A percentile compares a stretch with the other conserved stretches of the same genome.
Evolutionary conservation across 2,329 filamentous ascomycete genomes (phyloP).

Genomic region (Neopestalotiopsis rosae): DNA sequence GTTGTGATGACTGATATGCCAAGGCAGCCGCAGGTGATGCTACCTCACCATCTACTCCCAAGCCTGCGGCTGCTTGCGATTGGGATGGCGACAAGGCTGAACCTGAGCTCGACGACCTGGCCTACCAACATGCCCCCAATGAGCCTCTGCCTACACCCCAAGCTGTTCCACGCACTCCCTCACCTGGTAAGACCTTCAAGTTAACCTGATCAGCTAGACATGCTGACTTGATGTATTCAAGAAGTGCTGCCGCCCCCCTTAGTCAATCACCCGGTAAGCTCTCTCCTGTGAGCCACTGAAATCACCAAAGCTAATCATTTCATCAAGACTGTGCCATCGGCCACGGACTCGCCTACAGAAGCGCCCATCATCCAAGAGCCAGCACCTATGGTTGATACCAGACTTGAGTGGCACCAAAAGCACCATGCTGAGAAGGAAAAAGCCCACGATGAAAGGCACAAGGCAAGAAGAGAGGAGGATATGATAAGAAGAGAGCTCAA

Average conservation of each 20-base stretch:
- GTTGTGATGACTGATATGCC: neutral
- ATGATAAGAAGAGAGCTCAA: constrained; percentile 19
- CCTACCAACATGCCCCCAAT: constrained; percentile 20
- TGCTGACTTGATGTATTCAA: neutral
- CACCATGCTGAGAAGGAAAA: constrained; percentile 24
- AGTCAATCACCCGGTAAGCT: neutral
- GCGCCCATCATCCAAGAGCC: neutral
- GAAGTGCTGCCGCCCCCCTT: neutral
- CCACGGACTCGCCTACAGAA: neutral
- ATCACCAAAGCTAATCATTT: neutral
- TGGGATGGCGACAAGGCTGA: constrained; percentile 33
- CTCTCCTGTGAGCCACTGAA: neutral
- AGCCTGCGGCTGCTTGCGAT: constrained; percentile 23
- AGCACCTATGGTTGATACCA: neutral
- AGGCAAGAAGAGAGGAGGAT: constrained; percentile 22
- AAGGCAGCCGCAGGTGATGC: neutral
- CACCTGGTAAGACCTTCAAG: neutral
- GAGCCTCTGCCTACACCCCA: neutral
- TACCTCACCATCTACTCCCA: neutral
- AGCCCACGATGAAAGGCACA: constrained; percentile 26
- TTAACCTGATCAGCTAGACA: neutral
- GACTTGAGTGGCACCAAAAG: neutral
- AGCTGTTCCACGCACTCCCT: neutral
- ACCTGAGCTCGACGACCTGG: constrained; percentile 33
- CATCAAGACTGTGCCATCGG: neutral